These are phyloP conservation scores for Parafenestella ontariensis DNA, from an alignment of 2,329 filamentous ascomycete species.

Conservation along the genomic window DNA sequence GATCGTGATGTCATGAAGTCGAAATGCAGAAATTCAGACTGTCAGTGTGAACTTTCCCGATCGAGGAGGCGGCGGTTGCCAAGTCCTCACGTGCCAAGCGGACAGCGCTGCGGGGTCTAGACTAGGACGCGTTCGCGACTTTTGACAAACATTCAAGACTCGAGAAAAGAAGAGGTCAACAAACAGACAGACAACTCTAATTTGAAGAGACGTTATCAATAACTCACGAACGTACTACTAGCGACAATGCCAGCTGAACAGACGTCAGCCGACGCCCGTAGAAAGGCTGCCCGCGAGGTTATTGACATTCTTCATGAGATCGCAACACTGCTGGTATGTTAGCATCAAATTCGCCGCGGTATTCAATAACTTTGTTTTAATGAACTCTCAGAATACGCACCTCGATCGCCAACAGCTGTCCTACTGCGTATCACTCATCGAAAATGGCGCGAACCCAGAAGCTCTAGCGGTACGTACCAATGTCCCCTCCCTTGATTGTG, in stretches of 20 bases:
- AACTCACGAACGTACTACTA: neutral
- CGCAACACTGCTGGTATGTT: constrained; percentile 81
- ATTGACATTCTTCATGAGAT: constrained; percentile 86
- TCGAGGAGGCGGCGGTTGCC: constrained; percentile 1
- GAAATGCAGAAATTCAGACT: neutral
- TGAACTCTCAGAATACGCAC: constrained; percentile 77
- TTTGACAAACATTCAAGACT: constrained; percentile 5
- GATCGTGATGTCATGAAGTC: constrained; percentile 18
- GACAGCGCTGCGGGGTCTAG: neutral
- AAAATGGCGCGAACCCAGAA: constrained; percentile 96
- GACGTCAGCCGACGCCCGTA: constrained; percentile 60
- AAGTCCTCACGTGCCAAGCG: constrained; percentile 12
- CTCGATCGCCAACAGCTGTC: constrained; percentile 90
- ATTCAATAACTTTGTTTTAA: neutral
- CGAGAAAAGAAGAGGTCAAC: constrained; percentile 4
- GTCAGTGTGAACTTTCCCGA: neutral
- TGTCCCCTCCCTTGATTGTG: constrained; percentile 1
- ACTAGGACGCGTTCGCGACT: neutral
- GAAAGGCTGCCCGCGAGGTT: constrained; percentile 77
- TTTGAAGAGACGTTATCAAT: neutral
- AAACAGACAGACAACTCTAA: constrained; percentile 4
- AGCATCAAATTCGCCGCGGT: neutral
- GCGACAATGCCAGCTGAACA: constrained; percentile 27
- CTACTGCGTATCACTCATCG: constrained; percentile 94
- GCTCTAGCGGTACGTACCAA: constrained; percentile 78